A percentile compares a stretch with the other conserved stretches of the same genome.
Evolutionary conservation across 2,329 filamentous ascomycete species (phyloP).

Genomic region (Amauroascus niger): DNA sequence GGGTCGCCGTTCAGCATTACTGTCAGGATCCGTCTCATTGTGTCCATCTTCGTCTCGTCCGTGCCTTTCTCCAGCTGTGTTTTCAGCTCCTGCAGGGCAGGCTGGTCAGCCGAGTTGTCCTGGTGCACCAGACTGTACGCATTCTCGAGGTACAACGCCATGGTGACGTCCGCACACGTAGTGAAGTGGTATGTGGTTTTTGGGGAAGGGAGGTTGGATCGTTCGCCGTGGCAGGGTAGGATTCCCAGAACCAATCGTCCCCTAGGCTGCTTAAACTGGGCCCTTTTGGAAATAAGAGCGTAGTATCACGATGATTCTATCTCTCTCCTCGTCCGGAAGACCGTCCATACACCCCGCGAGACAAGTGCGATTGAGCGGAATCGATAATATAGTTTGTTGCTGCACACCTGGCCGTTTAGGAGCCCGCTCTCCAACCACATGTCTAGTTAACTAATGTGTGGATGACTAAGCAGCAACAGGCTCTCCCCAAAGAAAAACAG

Average conservation of each 20-base stretch:
- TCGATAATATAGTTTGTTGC: conserved; percentile 2
- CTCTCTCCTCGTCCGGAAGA: conserved; percentile 30
- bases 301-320: conserved; percentile 23
- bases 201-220: not conserved
- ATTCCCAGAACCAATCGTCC: not conserved
- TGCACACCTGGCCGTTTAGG: conserved; percentile 10
- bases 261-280: not conserved
- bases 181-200: not conserved
- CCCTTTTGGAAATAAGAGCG: conserved; percentile 20
- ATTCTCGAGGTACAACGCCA: conserved; percentile 91
- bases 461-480: conserved; percentile 35
- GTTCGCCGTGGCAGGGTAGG: not conserved
- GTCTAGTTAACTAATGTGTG: conserved; percentile 33
- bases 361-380: conserved; percentile 20
- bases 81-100: conserved; percentile 80
- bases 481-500: not conserved
- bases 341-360: conserved; percentile 29
- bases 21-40: conserved; percentile 90
- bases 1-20: conserved; percentile 98
- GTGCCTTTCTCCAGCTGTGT: conserved; percentile 88
- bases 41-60: conserved; percentile 86
- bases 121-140: conserved; percentile 95
- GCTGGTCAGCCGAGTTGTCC: conserved; percentile 92
- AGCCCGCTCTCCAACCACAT: not conserved
- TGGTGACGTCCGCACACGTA: conserved; percentile 41